These are phyloP conservation scores for Triglochin maritima DNA, from an alignment of 106 monocot genomes.

Conservation along the genomic window DNA sequence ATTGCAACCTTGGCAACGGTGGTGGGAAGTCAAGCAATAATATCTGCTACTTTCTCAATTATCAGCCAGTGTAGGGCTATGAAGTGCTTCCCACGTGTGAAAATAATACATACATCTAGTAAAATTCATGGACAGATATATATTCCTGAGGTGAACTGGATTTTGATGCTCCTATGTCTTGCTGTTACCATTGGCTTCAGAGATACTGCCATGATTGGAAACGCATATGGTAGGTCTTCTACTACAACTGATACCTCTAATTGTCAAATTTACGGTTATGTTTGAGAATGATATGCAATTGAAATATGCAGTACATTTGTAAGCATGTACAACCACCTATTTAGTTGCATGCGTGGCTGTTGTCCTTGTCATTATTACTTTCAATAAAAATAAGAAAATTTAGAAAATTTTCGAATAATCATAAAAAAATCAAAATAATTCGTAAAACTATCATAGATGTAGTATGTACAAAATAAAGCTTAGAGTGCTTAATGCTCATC, in stretches of 20 bases:
- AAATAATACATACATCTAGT: conserved; percentile 72
- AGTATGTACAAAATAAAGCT: too few species aligned
- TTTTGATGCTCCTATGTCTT: conserved; percentile 60
- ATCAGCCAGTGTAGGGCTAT: conserved; percentile 70
- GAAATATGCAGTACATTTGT: too few species aligned
- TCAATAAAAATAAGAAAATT: too few species aligned
- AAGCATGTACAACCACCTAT: too few species aligned
- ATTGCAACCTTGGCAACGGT: conserved; percentile 67
- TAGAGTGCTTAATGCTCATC: too few species aligned
- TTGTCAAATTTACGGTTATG: too few species aligned
- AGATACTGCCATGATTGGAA: conserved; percentile 51
- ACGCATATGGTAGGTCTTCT: conserved; percentile 67
- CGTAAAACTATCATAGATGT: too few species aligned
- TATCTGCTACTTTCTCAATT: conserved; percentile 78
- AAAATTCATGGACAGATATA: conserved; percentile 78
- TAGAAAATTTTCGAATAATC: too few species aligned
- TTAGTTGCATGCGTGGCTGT: too few species aligned
- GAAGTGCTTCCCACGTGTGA: conserved; percentile 76
- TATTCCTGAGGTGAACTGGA: conserved; percentile 87
- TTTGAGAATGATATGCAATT: too few species aligned
- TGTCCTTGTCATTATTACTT: too few species aligned
- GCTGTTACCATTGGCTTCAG: conserved; percentile 55
- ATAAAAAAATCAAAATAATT: too few species aligned
- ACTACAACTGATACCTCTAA: not conserved
- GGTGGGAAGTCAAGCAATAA: conserved; percentile 71